Evolutionary conservation across 441 rosid genomes (phyloP).

Genomic region (Oxalis stricta): DNA sequence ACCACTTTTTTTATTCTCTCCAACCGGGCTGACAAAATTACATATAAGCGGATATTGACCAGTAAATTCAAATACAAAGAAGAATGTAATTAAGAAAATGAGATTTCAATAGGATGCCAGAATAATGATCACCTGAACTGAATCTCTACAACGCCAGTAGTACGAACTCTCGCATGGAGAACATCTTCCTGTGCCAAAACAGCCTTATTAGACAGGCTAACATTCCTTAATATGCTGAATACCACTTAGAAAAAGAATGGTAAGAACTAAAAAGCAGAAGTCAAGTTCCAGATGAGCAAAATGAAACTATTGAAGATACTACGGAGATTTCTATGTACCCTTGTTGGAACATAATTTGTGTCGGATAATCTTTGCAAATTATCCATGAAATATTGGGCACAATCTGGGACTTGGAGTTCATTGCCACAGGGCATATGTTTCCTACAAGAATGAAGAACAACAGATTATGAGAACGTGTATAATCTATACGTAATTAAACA

Average conservation of each 20-base stretch:
- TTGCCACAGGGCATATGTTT: conserved; percentile 69
- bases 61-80: not conserved
- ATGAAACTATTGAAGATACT: not conserved
- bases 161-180: conserved; percentile 92
- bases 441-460: conserved; percentile 30
- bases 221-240: not conserved
- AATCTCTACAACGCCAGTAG: conserved; percentile 95
- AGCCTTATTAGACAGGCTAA: conserved; percentile 7
- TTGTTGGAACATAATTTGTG: conserved; percentile 72
- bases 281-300: too few relatives aligned
- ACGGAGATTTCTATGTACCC: conserved; percentile 30
- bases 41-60: conserved; percentile 3
- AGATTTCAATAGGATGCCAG: not conserved
- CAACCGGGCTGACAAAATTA: conserved; percentile 68
- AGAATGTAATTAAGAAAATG: not conserved
- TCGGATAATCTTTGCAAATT: conserved; percentile 72
- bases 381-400: conserved; percentile 83
- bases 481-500: not conserved
- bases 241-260: not conserved
- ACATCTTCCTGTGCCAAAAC: conserved; percentile 70
- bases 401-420: conserved; percentile 93
- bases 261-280: too few relatives aligned
- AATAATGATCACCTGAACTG: conserved; percentile 69
- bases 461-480: not conserved
- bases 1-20: conserved; percentile 91